Percentiles rank a stretch among this genome's conserved stretches.
Evolutionary conservation across 2,329 filamentous ascomycete species (phyloP).

Genomic region (Fusarium goolgardi): DNA sequence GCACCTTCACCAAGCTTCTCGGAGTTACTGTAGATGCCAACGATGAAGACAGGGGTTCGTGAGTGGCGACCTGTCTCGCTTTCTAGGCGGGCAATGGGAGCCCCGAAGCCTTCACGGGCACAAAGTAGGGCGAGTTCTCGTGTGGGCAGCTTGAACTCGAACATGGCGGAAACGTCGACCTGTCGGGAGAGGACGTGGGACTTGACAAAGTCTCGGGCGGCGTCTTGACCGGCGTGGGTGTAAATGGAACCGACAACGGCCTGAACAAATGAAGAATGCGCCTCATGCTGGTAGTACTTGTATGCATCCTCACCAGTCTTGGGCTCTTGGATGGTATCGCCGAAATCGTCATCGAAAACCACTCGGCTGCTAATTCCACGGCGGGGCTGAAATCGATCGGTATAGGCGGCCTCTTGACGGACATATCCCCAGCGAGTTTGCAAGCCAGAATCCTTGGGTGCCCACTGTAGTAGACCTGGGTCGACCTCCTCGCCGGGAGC

Average conservation of each 20-base stretch:
- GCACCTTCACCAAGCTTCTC: conserved; percentile 95
- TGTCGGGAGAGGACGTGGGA: conserved; percentile 85
- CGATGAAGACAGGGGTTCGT: conserved; percentile 88
- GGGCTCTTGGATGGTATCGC: conserved; percentile 63
- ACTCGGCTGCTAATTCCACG: conserved; percentile 81
- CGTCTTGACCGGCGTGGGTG: conserved; percentile 80
- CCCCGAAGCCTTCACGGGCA: conserved; percentile 87
- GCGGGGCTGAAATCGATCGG: conserved; percentile 61
- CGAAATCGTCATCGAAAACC: conserved; percentile 86
- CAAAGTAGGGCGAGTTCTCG: conserved; percentile 87
- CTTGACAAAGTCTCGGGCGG: conserved; percentile 84
- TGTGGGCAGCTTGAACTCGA: conserved; percentile 85
- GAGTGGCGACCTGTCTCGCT: conserved; percentile 90
- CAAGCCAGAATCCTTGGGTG: conserved; percentile 59
- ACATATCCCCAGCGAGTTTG: conserved; percentile 64
- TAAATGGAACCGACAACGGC: conserved; percentile 88
- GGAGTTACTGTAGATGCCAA: conserved; percentile 90
- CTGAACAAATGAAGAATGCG: conserved; percentile 81
- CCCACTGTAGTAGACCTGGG: conserved; percentile 87
- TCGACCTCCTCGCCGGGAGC: conserved; percentile 92
- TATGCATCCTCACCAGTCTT: conserved; percentile 47
- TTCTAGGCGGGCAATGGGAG: conserved; percentile 86
- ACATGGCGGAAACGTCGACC: conserved; percentile 80
- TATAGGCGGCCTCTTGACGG: conserved; percentile 61
- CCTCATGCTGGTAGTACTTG: conserved; percentile 79